These are phyloP conservation scores for Alternaria burnsii DNA, from an alignment of 2,329 filamentous ascomycete genomes.

Conservation along the genomic window DNA sequence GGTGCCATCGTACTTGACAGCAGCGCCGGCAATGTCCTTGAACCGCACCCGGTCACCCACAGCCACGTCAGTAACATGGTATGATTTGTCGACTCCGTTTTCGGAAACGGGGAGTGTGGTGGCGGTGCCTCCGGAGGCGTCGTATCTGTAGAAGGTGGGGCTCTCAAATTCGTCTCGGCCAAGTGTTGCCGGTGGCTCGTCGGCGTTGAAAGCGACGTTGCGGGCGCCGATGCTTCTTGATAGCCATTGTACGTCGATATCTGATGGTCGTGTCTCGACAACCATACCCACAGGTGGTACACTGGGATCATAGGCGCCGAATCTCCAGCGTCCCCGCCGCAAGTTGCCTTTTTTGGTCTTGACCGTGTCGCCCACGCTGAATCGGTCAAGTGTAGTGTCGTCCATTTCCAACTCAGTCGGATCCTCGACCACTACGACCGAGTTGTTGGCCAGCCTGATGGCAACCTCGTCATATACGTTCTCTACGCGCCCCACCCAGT, in stretches of 20 bases:
- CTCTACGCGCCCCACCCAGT: conserved; percentile 65
- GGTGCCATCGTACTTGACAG: conserved; percentile 60
- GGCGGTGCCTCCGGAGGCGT: conserved; percentile 43
- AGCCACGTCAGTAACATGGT: conserved; percentile 51
- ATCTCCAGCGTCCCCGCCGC: conserved; percentile 61
- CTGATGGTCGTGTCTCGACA: conserved; percentile 58
- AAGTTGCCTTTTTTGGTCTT: conserved; percentile 62
- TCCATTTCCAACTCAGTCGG: conserved; percentile 53
- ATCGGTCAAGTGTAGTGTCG: conserved; percentile 47
- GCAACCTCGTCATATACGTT: conserved; percentile 60
- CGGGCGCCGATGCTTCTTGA: conserved; percentile 52
- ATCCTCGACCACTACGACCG: conserved; percentile 62
- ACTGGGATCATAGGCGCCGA: conserved; percentile 61
- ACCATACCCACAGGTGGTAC: conserved; percentile 61
- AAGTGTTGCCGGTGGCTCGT: conserved; percentile 46
- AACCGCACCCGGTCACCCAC: conserved; percentile 64
- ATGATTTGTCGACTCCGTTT: conserved; percentile 38
- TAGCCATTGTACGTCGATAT: conserved; percentile 63
- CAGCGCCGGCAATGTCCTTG: conserved; percentile 60
- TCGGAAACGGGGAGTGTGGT: conserved; percentile 32
- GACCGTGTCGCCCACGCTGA: conserved; percentile 60
- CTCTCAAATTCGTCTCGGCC: conserved; percentile 55
- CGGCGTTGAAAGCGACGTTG: conserved; percentile 24
- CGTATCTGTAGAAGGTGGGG: conserved; percentile 54
- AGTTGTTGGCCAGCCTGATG: conserved; percentile 61